These are phyloP conservation scores for Nitzschia sp. DNA, from an alignment of 108 stramenopile genomes.

Conservation along the genomic window DNA sequence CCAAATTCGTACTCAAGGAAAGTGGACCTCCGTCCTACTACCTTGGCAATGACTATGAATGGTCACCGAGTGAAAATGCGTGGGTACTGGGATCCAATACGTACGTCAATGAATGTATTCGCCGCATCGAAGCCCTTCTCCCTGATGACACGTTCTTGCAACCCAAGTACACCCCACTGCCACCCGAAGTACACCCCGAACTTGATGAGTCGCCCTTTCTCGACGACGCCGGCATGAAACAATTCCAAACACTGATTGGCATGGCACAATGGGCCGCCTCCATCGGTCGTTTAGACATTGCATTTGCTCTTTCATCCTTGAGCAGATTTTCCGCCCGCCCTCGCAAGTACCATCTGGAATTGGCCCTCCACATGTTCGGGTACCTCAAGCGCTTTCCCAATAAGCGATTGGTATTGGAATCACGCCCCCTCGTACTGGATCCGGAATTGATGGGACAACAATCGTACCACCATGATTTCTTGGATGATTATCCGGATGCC, in stretches of 20 bases:
- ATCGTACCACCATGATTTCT: background rate
- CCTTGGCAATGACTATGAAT: constrained; percentile 1
- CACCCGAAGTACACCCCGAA: constrained; percentile 31
- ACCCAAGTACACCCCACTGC: constrained; percentile 16
- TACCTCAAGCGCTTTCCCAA: constrained; percentile 17
- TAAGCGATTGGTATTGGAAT: background rate
- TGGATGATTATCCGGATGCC: constrained; percentile 16
- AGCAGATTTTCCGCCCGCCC: constrained; percentile 11
- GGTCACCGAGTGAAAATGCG: background rate
- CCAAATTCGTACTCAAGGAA: background rate
- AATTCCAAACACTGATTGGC: constrained; percentile 31
- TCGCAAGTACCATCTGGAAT: constrained; percentile 18
- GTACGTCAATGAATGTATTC: background rate
- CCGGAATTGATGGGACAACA: constrained; percentile 3
- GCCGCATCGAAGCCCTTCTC: constrained; percentile 1
- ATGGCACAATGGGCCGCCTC: constrained; percentile 19
- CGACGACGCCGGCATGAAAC: constrained; percentile 1
- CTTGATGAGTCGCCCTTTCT: constrained; percentile 20
- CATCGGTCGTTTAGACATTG: constrained; percentile 39
- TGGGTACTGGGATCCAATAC: background rate
- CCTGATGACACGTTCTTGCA: background rate
- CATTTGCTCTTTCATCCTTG: constrained; percentile 7
- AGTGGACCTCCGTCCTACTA: background rate
- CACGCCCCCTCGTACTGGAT: constrained; percentile 25
- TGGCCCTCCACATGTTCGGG: background rate